Percentiles rank a stretch among this genome's conserved stretches.
phyloP scores from a whole-genome alignment of 2,329 filamentous ascomycete species.

The Nothophaeocryptopus gaeumannii region DNA sequence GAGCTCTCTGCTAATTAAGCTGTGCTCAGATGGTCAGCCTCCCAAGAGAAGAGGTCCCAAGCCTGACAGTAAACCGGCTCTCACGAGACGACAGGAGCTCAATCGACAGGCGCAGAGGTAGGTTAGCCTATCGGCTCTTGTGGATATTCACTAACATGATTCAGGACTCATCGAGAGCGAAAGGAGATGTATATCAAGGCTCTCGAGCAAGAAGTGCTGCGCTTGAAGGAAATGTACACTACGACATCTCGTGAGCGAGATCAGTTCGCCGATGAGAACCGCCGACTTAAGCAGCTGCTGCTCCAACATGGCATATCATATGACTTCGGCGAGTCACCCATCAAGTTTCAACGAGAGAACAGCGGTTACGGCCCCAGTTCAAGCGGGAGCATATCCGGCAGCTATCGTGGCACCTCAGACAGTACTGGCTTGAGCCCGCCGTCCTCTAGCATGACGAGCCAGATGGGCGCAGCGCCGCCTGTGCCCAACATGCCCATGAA shows the following conservation, averaged over 20 bases:
- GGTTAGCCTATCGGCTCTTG: conserved; percentile 15
- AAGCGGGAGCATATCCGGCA: conserved; percentile 60
- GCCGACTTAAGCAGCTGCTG: conserved; percentile 64
- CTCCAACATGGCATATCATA: conserved; percentile 58
- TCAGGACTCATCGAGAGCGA: conserved; percentile 89
- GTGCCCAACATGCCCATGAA: conserved; percentile 6
- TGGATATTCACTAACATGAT: conserved; percentile 3
- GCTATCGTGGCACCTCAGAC: conserved; percentile 52
- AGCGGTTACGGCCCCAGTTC: conserved; percentile 44
- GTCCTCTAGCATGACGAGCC: conserved; percentile 27
- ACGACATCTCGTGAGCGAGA: conserved; percentile 73
- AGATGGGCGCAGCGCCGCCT: conserved; percentile 10
- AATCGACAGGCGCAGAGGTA: conserved; percentile 96
- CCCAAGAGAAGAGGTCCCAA: conserved; percentile 91
- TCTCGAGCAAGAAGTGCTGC: conserved; percentile 85
- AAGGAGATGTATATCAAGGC: conserved; percentile 96
- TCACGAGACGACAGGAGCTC: conserved; percentile 87
- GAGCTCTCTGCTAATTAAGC: neutral
- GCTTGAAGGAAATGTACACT: conserved; percentile 81
- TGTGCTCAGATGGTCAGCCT: conserved; percentile 68
- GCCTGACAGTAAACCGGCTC: conserved; percentile 89
- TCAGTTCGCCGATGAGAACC: conserved; percentile 73
- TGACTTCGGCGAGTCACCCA: conserved; percentile 44
- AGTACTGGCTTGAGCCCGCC: conserved; percentile 49
- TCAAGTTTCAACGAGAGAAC: conserved; percentile 34